phyloP scores from a whole-genome alignment of 2,329 filamentous ascomycete species.

The Chalaropsis thielavioides region DNA sequence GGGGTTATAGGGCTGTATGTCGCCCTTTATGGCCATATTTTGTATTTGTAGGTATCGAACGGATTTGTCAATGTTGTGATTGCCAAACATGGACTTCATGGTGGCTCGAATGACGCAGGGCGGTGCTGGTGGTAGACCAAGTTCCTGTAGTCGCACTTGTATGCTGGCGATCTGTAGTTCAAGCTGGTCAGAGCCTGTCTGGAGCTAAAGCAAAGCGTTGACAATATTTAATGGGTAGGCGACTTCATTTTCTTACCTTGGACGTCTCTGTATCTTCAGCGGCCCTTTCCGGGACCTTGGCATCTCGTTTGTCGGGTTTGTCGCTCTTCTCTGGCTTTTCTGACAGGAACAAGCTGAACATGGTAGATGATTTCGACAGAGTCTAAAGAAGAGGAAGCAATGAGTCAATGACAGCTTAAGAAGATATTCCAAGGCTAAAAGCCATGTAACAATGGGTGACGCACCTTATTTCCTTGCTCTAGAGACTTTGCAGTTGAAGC shows the following conservation, averaged over 20 bases:
- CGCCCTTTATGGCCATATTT: conserved; percentile 66
- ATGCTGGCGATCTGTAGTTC: conserved; percentile 30
- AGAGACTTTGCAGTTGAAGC: not conserved
- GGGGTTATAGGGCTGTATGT: conserved; percentile 61
- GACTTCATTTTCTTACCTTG: conserved; percentile 20
- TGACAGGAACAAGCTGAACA: conserved; percentile 8
- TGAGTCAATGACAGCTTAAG: not conserved
- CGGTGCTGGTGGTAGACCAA: conserved; percentile 33
- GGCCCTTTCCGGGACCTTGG: conserved; percentile 27
- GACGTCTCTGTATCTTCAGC: conserved; percentile 35
- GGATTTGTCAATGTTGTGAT: conserved; percentile 58
- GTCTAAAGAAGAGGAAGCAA: not conserved
- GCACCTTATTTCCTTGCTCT: conserved; percentile 11
- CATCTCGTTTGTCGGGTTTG: conserved; percentile 5
- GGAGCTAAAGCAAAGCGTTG: not conserved
- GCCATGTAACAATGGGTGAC: not conserved
- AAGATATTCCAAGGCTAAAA: not conserved
- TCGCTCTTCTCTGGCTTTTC: conserved; percentile 11
- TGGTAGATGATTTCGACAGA: conserved; percentile 7
- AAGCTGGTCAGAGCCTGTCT: not conserved
- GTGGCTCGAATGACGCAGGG: conserved; percentile 44
- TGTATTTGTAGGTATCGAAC: conserved; percentile 64
- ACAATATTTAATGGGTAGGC: not conserved
- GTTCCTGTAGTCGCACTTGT: conserved; percentile 27
- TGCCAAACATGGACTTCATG: conserved; percentile 48